Conservation (phyloP, 2,329 filamentous ascomycete genomes). For the Balansia obtecta region DNA sequence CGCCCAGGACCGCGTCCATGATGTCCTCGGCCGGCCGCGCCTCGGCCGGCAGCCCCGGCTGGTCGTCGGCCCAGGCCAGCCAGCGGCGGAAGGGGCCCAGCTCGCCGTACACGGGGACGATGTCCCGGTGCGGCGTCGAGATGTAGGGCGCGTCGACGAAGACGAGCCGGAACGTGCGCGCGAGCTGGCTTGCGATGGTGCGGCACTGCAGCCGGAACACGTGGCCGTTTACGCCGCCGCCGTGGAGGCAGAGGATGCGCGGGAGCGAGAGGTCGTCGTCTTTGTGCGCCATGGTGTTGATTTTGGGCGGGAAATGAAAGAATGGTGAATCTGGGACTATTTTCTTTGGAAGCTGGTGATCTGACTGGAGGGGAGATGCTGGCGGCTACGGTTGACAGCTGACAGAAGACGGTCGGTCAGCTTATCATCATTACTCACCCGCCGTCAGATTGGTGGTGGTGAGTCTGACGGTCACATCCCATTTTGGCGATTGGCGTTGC, state of each 20-base stretch:
- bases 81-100: slow-evolving; percentile 52
- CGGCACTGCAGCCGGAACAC: slow-evolving; percentile 61
- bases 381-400: no score
- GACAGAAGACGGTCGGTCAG: no score
- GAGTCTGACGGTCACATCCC: no score
- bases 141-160: slow-evolving; percentile 60
- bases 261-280: slow-evolving; percentile 30
- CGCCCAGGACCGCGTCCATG: slow-evolving; percentile 24
- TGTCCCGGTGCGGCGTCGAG: slow-evolving; percentile 47
- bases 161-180: slow-evolving; percentile 52
- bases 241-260: slow-evolving; percentile 70
- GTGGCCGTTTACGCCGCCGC: slow-evolving; percentile 59
- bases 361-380: no score
- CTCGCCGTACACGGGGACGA: slow-evolving; percentile 51
- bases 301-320: not conserved
- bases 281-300: not conserved
- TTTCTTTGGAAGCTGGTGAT: no score
- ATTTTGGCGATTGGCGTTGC: no score
- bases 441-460: no score
- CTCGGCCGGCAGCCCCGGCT: slow-evolving; percentile 40
- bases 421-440: no score
- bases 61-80: slow-evolving; percentile 41
- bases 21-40: slow-evolving; percentile 29
- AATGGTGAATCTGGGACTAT: no score
- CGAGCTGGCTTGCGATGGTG: slow-evolving; percentile 32